These are phyloP conservation scores for Aspergillus mulundensis DNA, from an alignment of 495 filamentous ascomycete species.

Conservation along the genomic window DNA sequence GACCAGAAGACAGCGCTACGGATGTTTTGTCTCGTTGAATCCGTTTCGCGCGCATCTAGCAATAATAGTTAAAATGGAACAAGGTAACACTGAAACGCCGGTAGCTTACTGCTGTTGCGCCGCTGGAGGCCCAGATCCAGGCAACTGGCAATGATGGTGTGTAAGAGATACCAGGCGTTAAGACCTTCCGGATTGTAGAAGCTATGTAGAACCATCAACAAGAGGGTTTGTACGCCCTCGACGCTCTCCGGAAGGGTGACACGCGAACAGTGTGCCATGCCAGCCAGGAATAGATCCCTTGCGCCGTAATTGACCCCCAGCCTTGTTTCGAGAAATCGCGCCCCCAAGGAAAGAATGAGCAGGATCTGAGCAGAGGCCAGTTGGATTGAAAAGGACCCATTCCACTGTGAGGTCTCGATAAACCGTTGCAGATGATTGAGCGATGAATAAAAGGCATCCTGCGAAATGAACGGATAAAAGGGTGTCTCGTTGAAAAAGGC, in stretches of 20 bases:
- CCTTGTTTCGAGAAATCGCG: neutral
- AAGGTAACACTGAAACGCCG: no score
- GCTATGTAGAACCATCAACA: neutral
- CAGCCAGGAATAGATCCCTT: no score
- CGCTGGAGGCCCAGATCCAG: conserved; percentile 1
- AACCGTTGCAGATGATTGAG: no score
- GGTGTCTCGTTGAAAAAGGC: neutral
- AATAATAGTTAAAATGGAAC: no score
- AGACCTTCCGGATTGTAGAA: neutral
- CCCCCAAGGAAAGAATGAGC: neutral
- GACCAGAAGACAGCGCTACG: no score
- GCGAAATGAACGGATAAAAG: neutral
- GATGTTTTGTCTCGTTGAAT: no score
- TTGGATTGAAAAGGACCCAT: neutral
- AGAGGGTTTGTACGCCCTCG: neutral
- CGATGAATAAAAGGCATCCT: neutral
- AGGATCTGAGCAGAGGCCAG: neutral
- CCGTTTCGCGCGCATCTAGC: no score
- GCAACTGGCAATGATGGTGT: neutral
- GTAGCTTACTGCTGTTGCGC: no score
- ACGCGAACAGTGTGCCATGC: no score
- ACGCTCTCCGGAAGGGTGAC: no score
- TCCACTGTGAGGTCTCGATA: no score
- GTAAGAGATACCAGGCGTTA: neutral
- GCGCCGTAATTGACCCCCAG: neutral